Conservation (phyloP, 2,329 filamentous ascomycete species). For the Talaromyces sp. region DNA sequence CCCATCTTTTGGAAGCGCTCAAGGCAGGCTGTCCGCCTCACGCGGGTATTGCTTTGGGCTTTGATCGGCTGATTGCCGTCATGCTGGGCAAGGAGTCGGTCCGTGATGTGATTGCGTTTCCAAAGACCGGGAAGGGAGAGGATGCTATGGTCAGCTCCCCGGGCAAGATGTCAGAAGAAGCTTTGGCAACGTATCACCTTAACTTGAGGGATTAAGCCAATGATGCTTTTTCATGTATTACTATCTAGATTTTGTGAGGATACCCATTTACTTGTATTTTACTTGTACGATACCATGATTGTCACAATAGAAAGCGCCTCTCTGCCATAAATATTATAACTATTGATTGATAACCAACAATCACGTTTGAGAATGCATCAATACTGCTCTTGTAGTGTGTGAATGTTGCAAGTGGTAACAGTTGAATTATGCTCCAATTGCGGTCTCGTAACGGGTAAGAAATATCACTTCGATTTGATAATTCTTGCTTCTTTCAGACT, state of each 20-base stretch:
- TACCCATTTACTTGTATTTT: not conserved
- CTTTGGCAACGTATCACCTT: constrained; percentile 56
- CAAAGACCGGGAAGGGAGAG: constrained; percentile 85
- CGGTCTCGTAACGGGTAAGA: not conserved
- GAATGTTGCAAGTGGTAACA: not conserved
- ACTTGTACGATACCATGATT: not conserved
- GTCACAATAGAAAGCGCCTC: not conserved
- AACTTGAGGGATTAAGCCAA: constrained; percentile 21
- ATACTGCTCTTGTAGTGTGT: not conserved
- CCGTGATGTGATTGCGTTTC: constrained; percentile 92
- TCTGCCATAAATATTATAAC: not conserved
- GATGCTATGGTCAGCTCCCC: constrained; percentile 79
- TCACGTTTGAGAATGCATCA: not conserved
- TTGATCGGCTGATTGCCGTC: constrained; percentile 77
- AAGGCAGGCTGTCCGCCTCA: constrained; percentile 87
- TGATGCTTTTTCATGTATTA: not conserved
- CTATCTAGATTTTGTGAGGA: not conserved
- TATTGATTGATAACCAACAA: not conserved
- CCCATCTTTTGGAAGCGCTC: constrained; percentile 77
- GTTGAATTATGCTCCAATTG: not conserved
- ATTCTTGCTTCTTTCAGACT: not conserved
- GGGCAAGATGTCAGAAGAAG: constrained; percentile 56
- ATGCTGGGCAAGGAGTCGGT: constrained; percentile 73
- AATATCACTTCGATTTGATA: not conserved
- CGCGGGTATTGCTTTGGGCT: constrained; percentile 86